A percentile compares a stretch with the other conserved stretches of the same genome.
Conservation (phyloP, 352 stramenopile species). For the Thraustotheca clavata region DNA sequence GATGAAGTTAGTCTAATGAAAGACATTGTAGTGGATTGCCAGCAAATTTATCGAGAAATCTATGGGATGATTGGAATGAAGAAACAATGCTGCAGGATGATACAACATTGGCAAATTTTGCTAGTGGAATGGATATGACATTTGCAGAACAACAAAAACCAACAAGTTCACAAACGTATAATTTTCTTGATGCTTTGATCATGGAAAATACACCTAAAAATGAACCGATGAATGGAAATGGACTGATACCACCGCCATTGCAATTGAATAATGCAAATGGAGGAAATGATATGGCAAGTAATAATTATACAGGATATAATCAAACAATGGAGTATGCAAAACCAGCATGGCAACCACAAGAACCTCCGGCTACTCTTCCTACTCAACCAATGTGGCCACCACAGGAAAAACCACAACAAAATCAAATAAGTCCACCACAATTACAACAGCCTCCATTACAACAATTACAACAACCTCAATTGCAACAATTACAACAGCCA, state of each 20-base stretch:
- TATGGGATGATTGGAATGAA: slow-evolving; percentile 86
- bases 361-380: slow-evolving; percentile 19
- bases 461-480: background rate
- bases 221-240: background rate
- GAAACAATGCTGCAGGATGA: slow-evolving; percentile 31
- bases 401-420: slow-evolving; percentile 25
- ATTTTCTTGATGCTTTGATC: slow-evolving; percentile 15
- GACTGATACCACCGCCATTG: background rate
- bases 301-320: background rate
- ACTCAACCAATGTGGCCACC: slow-evolving; percentile 15
- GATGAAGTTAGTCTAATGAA: background rate
- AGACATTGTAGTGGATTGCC: slow-evolving; percentile 44
- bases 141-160: background rate
- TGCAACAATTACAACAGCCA: background rate
- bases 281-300: background rate
- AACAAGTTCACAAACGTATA: background rate
- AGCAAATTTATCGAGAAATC: slow-evolving; percentile 72
- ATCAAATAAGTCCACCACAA: slow-evolving; percentile 49
- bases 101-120: slow-evolving; percentile 30
- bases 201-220: background rate
- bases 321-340: slow-evolving; percentile 4
- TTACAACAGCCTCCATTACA: background rate
- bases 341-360: slow-evolving; percentile 21
- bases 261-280: too few relatives aligned
- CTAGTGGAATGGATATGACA: slow-evolving; percentile 17